A percentile compares a stretch with the other conserved stretches of the same genome.
Conservation (phyloP, 2,329 filamentous ascomycete genomes). For the Phyllosticta capitalensis region DNA sequence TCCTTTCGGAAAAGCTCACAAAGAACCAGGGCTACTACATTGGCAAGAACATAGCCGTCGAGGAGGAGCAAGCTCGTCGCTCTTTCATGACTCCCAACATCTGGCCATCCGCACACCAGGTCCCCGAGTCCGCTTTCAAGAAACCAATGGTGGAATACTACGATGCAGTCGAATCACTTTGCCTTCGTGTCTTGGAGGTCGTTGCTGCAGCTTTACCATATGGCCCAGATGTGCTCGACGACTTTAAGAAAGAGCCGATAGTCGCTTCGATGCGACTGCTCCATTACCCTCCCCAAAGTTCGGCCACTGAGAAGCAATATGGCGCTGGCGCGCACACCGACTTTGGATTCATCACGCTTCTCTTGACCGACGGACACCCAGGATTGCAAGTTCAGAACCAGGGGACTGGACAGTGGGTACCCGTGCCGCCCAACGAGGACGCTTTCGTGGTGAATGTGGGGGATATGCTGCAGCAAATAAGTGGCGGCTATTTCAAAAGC, state of each 20-base stretch:
- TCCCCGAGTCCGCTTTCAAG: neutral
- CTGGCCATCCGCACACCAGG: conserved; percentile 1
- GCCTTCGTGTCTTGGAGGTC: neutral
- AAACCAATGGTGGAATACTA: conserved; percentile 1
- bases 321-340: conserved; percentile 44
- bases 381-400: conserved; percentile 44
- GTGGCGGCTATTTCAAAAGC: conserved; percentile 43
- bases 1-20: neutral
- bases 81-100: conserved; percentile 6
- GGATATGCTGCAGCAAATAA: conserved; percentile 37
- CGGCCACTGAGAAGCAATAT: conserved; percentile 6
- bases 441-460: conserved; percentile 32
- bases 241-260: neutral
- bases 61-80: neutral
- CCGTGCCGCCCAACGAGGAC: conserved; percentile 22
- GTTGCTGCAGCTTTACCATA: neutral
- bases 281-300: conserved; percentile 14
- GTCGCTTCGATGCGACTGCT: conserved; percentile 13
- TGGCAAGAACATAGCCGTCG: neutral
- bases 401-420: conserved; percentile 35
- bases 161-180: neutral
- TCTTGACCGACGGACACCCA: conserved; percentile 42
- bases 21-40: conserved; percentile 7
- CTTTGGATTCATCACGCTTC: conserved; percentile 48
- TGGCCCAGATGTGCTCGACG: neutral